A percentile compares a stretch with the other conserved stretches of the same genome.
These are phyloP conservation scores for Lachnellula occidentalis DNA, from an alignment of 2,329 filamentous ascomycete genomes.

Conservation along the genomic window DNA sequence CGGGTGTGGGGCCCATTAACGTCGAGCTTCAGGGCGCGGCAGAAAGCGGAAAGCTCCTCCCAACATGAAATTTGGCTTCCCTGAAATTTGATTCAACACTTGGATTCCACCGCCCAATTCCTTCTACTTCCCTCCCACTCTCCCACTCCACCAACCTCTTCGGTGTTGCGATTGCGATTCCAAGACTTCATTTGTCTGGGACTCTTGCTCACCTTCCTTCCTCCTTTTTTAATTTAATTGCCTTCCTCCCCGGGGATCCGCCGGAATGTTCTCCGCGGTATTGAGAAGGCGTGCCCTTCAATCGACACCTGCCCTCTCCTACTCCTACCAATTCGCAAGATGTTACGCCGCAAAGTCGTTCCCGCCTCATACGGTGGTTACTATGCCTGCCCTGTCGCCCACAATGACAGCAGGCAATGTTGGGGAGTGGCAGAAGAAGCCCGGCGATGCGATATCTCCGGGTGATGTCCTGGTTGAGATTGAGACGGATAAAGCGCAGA, in stretches of 20 bases:
- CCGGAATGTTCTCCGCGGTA: slow-evolving; percentile 57
- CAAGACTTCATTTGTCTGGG: slow-evolving; percentile 24
- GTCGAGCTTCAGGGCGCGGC: neutral
- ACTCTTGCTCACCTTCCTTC: slow-evolving; percentile 10
- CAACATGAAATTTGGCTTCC: slow-evolving; percentile 11
- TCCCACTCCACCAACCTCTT: slow-evolving; percentile 12
- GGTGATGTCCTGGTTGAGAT: slow-evolving; percentile 97
- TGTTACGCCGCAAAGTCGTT: slow-evolving; percentile 64
- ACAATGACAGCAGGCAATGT: slow-evolving; percentile 98
- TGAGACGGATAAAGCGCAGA: slow-evolving; percentile 99
- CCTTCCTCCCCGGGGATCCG: slow-evolving; percentile 9
- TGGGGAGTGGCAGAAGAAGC: slow-evolving; percentile 96
- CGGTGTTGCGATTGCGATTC: slow-evolving; percentile 18
- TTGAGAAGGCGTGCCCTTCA: slow-evolving; percentile 57
- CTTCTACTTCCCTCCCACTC: slow-evolving; percentile 1
- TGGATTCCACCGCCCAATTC: neutral
- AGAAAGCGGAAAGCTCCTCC: neutral
- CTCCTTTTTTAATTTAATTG: slow-evolving; percentile 16
- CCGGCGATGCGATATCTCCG: slow-evolving; percentile 77
- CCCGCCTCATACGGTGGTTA: slow-evolving; percentile 90
- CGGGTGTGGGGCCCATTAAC: no score
- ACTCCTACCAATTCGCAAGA: slow-evolving; percentile 53
- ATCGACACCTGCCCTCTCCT: slow-evolving; percentile 43
- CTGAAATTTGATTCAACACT: slow-evolving; percentile 11
- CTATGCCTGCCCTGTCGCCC: slow-evolving; percentile 95